These are phyloP conservation scores for Avena eriantha DNA, from an alignment of 176 grass and related monocot genomes.

Conservation along the genomic window DNA sequence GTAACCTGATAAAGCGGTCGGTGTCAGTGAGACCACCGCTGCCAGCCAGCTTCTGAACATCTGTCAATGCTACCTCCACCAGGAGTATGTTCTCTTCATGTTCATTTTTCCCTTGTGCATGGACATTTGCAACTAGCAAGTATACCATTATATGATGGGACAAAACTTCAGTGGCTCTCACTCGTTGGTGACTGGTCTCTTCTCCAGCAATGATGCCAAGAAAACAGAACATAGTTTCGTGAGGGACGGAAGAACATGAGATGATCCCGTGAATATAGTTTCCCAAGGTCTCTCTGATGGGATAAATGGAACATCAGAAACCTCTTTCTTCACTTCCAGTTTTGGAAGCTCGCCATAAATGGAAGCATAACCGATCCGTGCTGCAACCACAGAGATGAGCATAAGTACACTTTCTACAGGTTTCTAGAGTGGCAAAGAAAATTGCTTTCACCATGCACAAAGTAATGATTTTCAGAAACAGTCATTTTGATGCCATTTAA, in stretches of 20 bases:
- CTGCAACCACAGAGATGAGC: conserved; percentile 54
- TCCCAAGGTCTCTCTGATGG: conserved; percentile 91
- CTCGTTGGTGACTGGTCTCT: conserved; percentile 48
- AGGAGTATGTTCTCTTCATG: not conserved
- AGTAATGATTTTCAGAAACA: not conserved
- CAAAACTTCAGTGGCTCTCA: conserved; percentile 17
- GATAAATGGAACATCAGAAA: conserved; percentile 66
- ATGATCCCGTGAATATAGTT: conserved; percentile 88
- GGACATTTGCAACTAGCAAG: not conserved
- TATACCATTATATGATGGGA: not conserved
- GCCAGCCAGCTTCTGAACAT: not conserved
- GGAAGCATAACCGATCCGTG: conserved; percentile 67
- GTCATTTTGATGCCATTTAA: not conserved
- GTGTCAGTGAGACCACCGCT: not conserved
- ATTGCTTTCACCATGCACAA: not conserved
- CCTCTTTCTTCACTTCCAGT: conserved; percentile 51
- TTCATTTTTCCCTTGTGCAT: not conserved
- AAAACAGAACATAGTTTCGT: conserved; percentile 78
- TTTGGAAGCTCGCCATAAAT: conserved; percentile 79
- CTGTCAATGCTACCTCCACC: not conserved
- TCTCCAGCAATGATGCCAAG: conserved; percentile 84
- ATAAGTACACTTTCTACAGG: not conserved
- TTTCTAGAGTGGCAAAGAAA: not conserved
- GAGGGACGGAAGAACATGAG: conserved; percentile 82
- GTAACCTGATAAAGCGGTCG: not conserved